These are phyloP conservation scores for Neoascochyta sp. DNA, from an alignment of 2,329 filamentous ascomycete genomes.

Conservation along the genomic window DNA sequence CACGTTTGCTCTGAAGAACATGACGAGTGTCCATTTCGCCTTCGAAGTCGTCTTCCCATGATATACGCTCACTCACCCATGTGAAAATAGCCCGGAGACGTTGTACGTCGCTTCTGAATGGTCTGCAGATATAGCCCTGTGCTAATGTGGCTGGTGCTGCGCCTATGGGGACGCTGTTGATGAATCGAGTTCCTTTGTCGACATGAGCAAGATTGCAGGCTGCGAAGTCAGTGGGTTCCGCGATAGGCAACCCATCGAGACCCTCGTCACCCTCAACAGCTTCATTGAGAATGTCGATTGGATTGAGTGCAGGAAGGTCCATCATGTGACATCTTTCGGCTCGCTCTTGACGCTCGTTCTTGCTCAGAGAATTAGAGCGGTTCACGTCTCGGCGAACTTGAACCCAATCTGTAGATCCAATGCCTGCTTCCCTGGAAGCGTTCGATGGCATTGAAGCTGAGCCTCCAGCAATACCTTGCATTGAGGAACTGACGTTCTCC, in stretches of 20 bases:
- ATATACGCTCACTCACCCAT: conserved; percentile 92
- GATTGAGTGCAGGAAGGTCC: conserved; percentile 81
- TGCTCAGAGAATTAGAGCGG: conserved; percentile 86
- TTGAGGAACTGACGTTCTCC: conserved; percentile 46
- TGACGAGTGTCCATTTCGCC: conserved; percentile 77
- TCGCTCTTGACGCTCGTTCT: conserved; percentile 79
- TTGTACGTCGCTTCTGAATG: conserved; percentile 91
- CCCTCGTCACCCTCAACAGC: conserved; percentile 87
- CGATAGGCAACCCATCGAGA: conserved; percentile 77
- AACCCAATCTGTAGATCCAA: conserved; percentile 81
- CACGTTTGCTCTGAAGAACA: conserved; percentile 79
- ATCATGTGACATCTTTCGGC: conserved; percentile 91
- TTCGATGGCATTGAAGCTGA: conserved; percentile 20
- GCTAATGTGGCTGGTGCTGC: conserved; percentile 79
- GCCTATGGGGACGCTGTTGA: conserved; percentile 76
- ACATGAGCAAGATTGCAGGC: conserved; percentile 78
- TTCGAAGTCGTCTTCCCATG: conserved; percentile 93
- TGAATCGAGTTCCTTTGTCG: conserved; percentile 92
- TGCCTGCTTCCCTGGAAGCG: conserved; percentile 67
- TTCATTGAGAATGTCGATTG: conserved; percentile 83
- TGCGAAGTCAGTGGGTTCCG: conserved; percentile 75
- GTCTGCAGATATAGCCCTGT: conserved; percentile 87
- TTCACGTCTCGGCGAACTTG: conserved; percentile 95
- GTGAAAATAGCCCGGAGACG: conserved; percentile 91
- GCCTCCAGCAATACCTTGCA: conserved; percentile 55